Evolutionary conservation across 1,139 yeast genomes (phyloP).

Genomic region (Schizosaccharomyces versatilis): DNA sequence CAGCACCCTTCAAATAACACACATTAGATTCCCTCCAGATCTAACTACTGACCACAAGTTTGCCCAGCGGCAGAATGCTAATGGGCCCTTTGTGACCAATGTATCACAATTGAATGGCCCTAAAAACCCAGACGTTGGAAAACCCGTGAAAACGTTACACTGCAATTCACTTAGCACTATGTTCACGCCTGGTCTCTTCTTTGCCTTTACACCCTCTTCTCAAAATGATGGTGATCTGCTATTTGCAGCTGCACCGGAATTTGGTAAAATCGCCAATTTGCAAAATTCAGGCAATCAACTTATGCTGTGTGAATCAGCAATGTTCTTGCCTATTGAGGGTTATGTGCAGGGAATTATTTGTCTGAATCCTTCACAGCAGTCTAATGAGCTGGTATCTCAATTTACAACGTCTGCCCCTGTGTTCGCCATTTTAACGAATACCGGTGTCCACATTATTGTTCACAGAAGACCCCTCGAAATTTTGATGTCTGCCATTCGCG

Average conservation of each 20-base stretch:
- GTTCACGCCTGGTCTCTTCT: slow-evolving; percentile 64
- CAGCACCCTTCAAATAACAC: not conserved
- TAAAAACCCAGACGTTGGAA: not conserved
- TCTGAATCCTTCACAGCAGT: slow-evolving; percentile 28
- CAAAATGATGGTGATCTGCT: slow-evolving; percentile 20
- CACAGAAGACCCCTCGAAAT: slow-evolving; percentile 57
- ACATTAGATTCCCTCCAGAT: not conserved
- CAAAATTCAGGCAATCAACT: slow-evolving; percentile 20
- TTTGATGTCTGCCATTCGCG: slow-evolving; percentile 9
- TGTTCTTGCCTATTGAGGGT: slow-evolving; percentile 41
- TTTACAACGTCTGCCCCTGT: slow-evolving; percentile 34
- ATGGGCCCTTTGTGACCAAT: not conserved
- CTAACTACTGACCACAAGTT: not conserved
- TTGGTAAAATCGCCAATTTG: slow-evolving; percentile 45
- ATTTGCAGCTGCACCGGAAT: slow-evolving; percentile 62
- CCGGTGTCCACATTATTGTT: slow-evolving; percentile 54
- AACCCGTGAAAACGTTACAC: slow-evolving; percentile 21
- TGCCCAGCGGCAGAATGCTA: not conserved
- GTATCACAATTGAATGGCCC: not conserved
- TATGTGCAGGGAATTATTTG: slow-evolving; percentile 55
- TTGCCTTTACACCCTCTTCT: slow-evolving; percentile 23
- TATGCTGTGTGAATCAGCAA: slow-evolving; percentile 62
- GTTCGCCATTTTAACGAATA: slow-evolving; percentile 61
- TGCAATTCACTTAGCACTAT: slow-evolving; percentile 28
- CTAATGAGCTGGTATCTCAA: slow-evolving; percentile 69